Conservation (phyloP, 2,329 filamentous ascomycete species). For the Nigrospora osmanthi region DNA sequence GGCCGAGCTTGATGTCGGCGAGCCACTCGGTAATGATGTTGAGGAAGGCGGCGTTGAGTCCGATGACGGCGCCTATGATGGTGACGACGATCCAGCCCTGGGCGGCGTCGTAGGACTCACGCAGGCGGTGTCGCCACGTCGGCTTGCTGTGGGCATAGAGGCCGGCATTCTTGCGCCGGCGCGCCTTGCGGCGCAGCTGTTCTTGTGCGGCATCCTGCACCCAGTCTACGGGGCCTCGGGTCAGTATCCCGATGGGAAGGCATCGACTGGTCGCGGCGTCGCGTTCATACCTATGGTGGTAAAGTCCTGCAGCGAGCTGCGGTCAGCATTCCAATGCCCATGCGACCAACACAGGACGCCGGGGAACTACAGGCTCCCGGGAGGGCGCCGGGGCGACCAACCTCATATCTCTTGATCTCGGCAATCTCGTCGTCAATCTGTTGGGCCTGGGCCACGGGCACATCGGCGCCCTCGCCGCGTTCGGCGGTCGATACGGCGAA, state of each 20-base stretch:
- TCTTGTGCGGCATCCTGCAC: conserved; percentile 94
- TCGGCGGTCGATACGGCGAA: conserved; percentile 60
- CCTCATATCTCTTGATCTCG: conserved; percentile 95
- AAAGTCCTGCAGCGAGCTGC: conserved; percentile 57
- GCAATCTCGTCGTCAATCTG: conserved; percentile 91
- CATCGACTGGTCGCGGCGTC: conserved; percentile 6
- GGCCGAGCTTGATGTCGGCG: conserved; percentile 89
- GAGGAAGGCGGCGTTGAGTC: conserved; percentile 83
- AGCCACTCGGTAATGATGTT: conserved; percentile 98
- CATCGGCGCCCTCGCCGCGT: conserved; percentile 46
- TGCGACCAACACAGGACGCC: no score
- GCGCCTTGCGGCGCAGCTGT: conserved; percentile 70
- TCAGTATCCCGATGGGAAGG: conserved; percentile 20
- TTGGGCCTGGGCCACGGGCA: conserved; percentile 56
- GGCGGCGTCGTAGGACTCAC: conserved; percentile 87
- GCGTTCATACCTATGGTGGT: conserved; percentile 68
- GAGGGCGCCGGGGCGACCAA: conserved; percentile 21
- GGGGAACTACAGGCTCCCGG: not conserved
- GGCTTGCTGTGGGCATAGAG: conserved; percentile 52
- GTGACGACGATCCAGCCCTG: conserved; percentile 98
- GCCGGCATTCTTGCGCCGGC: conserved; percentile 63
- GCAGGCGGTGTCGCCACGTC: conserved; percentile 74
- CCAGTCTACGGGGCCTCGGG: conserved; percentile 63
- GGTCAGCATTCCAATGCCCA: conserved; percentile 1
- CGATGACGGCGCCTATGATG: conserved; percentile 85